A percentile compares a stretch with the other conserved stretches of the same genome.
phyloP scores from a whole-genome alignment of 2,329 filamentous ascomycete species.

The Colletotrichum musicola region DNA sequence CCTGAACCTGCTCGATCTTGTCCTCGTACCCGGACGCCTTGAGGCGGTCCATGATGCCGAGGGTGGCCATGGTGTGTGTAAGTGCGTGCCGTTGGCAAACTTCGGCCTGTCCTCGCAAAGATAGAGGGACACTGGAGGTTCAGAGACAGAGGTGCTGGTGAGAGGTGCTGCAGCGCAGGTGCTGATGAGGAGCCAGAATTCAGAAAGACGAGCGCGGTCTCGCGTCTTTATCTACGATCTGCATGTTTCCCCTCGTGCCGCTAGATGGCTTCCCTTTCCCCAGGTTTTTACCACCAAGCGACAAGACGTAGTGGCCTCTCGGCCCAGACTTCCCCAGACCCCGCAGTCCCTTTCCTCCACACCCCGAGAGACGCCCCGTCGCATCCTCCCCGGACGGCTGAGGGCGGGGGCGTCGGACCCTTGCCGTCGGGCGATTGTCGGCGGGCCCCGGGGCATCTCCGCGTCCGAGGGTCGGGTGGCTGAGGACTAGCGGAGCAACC shows the following conservation, averaged over 20 bases:
- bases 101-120: background rate
- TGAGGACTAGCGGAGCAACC: too few species aligned
- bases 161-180: background rate
- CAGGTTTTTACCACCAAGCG: background rate
- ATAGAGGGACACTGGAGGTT: background rate
- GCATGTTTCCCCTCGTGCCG: background rate
- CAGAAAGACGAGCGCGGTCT: background rate
- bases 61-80: background rate
- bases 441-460: background rate
- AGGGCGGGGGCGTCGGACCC: background rate
- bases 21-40: slow-evolving; percentile 14
- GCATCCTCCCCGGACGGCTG: background rate
- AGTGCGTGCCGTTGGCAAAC: background rate
- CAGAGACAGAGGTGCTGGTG: background rate
- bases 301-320: background rate
- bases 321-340: slow-evolving; percentile 13
- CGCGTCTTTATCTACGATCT: background rate
- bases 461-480: background rate
- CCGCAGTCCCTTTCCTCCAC: background rate
- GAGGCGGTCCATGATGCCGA: background rate
- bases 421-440: background rate
- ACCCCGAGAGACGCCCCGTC: background rate
- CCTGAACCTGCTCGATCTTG: slow-evolving; percentile 8
- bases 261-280: background rate
- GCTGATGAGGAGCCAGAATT: background rate